Evolutionary conservation across 2,329 filamentous ascomycete genomes (phyloP).

Genomic region (Botrytis tulipae): DNA sequence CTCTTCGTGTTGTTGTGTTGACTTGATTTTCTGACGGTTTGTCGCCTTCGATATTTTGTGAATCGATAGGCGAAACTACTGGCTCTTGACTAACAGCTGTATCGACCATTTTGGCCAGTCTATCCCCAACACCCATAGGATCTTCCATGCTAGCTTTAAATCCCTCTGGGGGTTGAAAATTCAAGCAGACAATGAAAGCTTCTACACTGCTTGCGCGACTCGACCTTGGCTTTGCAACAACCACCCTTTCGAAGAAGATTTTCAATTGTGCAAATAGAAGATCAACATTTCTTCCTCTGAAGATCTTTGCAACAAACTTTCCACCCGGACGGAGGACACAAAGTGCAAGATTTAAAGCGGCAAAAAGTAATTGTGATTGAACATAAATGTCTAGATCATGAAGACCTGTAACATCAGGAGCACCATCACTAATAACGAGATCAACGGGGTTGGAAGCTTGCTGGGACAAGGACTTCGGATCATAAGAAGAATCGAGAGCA

Average conservation of each 20-base stretch:
- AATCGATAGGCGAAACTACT: constrained; percentile 43
- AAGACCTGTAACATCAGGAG: constrained; percentile 92
- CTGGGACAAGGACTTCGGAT: constrained; percentile 47
- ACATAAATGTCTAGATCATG: constrained; percentile 99
- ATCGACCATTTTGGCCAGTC: constrained; percentile 51
- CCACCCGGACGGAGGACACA: constrained; percentile 91
- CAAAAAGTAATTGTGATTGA: constrained; percentile 91
- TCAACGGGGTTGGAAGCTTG: constrained; percentile 77
- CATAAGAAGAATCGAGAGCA: constrained; percentile 74
- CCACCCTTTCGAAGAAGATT: constrained; percentile 81
- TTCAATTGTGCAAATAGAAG: constrained; percentile 91
- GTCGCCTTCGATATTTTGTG: constrained; percentile 48
- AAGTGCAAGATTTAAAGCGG: constrained; percentile 87
- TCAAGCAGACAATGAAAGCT: constrained; percentile 92
- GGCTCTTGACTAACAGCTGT: constrained; percentile 44
- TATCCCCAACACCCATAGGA: constrained; percentile 65
- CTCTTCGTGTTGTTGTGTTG: constrained; percentile 19
- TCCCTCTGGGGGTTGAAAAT: constrained; percentile 76
- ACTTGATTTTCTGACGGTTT: constrained; percentile 42
- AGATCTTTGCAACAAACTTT: constrained; percentile 98
- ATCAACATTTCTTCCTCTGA: constrained; percentile 92
- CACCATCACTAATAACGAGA: constrained; percentile 90
- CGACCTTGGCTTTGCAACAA: constrained; percentile 89
- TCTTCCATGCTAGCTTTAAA: constrained; percentile 75
- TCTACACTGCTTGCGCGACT: constrained; percentile 96